Base-by-base conservation (phyloP, 805 yeast species). In the Schizosaccharomyces osmophilus region DNA sequence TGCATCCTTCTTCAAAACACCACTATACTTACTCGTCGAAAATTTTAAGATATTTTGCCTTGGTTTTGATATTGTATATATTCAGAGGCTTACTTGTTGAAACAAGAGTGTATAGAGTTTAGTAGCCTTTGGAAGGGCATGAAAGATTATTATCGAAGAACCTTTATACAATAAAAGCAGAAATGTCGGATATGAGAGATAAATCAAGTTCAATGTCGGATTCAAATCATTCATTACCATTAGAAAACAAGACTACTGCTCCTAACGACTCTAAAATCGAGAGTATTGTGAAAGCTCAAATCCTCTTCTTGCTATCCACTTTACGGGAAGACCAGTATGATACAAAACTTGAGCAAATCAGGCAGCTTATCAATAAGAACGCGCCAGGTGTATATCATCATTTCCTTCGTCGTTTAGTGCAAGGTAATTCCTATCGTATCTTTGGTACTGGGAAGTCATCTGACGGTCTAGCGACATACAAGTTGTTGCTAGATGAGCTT, bases 261-360 rank as follows among this genome's bases (percentile, higher is more conserved):
- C 51, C 51, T 29, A 42, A 59, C 31, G 51, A 31, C 29, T 29
- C 61, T 11, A 59, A 43, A 41, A 29, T 59, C 2, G 48, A 42
- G 29, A 67, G 64, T 67, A 78, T 79, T 61, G 70, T 77, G 57
- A 67, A 76, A 63, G 77, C 81, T 43, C 87, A 83, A 69, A 67
- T 83, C 54, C 74, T 79, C 22, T 73, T 82, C 59, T 70, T 82
- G 59, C 71, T 78, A 60, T 72, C 78, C 48, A 75, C 79, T 26
- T 70, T 77, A 64, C 69, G 73, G 41, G 70, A 70, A 29, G 69
- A 70, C 26, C 77, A 76, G 69, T 73, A 76, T 67, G 71, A 70
- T 29, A 63, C 70, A 24, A 72, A 76, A 32, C 67, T 69, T 59
- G 66, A 68, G 48, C 79, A 82, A 67, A 79, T 82, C 45, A 17